Conservation (phyloP, 805 yeast species). For the Nakazawaea peltata region DNA sequence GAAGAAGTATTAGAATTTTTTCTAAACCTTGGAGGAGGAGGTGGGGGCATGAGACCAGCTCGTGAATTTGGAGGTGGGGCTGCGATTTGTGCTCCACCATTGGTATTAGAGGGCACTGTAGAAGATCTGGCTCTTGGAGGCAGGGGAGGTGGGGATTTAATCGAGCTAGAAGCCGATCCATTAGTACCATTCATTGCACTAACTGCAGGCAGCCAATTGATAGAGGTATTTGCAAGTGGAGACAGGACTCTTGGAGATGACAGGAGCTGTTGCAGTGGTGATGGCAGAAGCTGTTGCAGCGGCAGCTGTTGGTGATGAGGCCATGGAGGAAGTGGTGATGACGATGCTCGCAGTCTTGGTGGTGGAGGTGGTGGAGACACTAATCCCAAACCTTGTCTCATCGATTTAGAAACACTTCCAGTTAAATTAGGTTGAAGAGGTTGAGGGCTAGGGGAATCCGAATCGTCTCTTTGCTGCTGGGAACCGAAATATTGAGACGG, state of each 20-base stretch:
- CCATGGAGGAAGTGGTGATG: too few relatives aligned
- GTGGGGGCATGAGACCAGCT: constrained; percentile 1
- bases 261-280: neutral
- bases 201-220: constrained; percentile 4
- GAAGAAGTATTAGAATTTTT: constrained; percentile 9
- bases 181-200: neutral
- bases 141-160: constrained; percentile 13
- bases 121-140: constrained; percentile 13
- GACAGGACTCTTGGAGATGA: constrained; percentile 9
- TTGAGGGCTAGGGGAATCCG: constrained; percentile 15
- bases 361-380: constrained; percentile 9
- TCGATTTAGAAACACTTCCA: constrained; percentile 47
- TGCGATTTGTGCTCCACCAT: constrained; percentile 29
- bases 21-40: constrained; percentile 23
- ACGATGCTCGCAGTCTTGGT: constrained; percentile 4
- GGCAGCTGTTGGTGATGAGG: too few relatives aligned
- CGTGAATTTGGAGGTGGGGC: constrained; percentile 20
- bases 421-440: constrained; percentile 43
- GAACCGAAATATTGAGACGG: constrained; percentile 26
- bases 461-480: constrained; percentile 5
- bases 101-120: constrained; percentile 17
- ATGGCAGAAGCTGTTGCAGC: constrained; percentile 1
- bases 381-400: constrained; percentile 18
- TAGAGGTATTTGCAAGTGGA: constrained; percentile 10
- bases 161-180: neutral